These are phyloP conservation scores for Neoscytalidium dimidiatum DNA, from an alignment of 2,329 filamentous ascomycete species.

Conservation along the genomic window DNA sequence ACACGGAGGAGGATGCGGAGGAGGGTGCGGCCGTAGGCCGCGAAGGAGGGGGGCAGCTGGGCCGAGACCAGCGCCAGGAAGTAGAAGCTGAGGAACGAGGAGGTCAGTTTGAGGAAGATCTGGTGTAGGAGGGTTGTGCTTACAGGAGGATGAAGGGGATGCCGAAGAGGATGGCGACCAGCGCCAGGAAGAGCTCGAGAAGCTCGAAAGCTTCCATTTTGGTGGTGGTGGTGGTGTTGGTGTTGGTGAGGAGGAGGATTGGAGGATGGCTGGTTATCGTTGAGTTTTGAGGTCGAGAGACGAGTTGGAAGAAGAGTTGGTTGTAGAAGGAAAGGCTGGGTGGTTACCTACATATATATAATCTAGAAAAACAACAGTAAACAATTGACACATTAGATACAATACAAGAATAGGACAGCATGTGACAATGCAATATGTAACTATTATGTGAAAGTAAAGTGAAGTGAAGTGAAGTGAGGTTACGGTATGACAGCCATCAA, in stretches of 20 bases:
- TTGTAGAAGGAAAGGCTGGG: too few relatives aligned
- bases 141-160: not conserved
- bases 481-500: too few relatives aligned
- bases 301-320: not conserved
- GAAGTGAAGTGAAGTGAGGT: too few relatives aligned
- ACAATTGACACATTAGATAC: too few relatives aligned
- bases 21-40: not conserved
- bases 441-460: too few relatives aligned
- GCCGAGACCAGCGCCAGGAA: not conserved
- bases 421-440: too few relatives aligned
- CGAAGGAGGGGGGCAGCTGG: not conserved
- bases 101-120: not conserved
- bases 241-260: not conserved
- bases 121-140: not conserved
- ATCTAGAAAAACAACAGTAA: too few relatives aligned
- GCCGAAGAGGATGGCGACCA: not conserved
- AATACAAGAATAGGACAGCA: too few relatives aligned
- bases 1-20: not conserved
- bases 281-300: too few relatives aligned
- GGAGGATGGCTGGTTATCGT: not conserved
- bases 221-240: not conserved
- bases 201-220: not conserved
- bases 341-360: too few relatives aligned
- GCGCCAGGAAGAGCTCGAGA: not conserved
- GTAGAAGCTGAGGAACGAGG: not conserved